phyloP scores from a whole-genome alignment of 495 filamentous ascomycete genomes.

The Penicilliopsis zonata region DNA sequence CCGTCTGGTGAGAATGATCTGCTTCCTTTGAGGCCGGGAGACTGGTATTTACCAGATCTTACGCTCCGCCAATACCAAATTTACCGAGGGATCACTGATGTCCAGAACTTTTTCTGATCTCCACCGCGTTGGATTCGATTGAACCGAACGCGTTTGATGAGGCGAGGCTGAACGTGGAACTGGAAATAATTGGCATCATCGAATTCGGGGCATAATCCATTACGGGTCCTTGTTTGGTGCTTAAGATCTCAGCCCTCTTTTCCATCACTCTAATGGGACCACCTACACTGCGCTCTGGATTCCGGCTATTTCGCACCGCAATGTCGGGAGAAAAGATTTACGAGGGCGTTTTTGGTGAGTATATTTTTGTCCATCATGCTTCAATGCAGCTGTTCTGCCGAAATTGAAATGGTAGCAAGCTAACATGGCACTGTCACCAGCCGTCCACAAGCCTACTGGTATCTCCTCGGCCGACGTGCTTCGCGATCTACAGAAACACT shows the following conservation, averaged over 20 bases:
- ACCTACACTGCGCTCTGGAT: slow-evolving; percentile 16
- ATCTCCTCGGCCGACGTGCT: slow-evolving; percentile 81
- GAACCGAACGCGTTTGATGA: too few relatives aligned
- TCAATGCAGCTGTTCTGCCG: background rate
- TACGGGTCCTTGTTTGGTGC: too few relatives aligned
- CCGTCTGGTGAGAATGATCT: slow-evolving; percentile 2
- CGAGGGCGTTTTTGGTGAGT: slow-evolving; percentile 63
- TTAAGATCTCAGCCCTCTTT: too few relatives aligned
- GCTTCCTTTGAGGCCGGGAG: background rate
- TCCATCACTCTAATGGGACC: too few relatives aligned
- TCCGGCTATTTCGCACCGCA: slow-evolving; percentile 30
- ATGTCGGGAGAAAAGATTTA: slow-evolving; percentile 48
- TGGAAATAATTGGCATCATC: too few relatives aligned
- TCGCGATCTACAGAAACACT: slow-evolving; percentile 66
- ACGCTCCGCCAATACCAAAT: background rate
- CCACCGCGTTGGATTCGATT: too few relatives aligned
- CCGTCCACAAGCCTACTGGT: slow-evolving; percentile 82
- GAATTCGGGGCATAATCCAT: too few relatives aligned
- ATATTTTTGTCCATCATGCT: background rate
- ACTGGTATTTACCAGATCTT: background rate
- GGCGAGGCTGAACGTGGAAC: too few relatives aligned
- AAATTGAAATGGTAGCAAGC: background rate
- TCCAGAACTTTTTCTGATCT: too few relatives aligned
- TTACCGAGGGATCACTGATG: too few relatives aligned
- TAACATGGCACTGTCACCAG: slow-evolving; percentile 28